These are phyloP conservation scores for Sclerotiophoma versabilis DNA, from an alignment of 2,329 filamentous ascomycete species.

Conservation along the genomic window DNA sequence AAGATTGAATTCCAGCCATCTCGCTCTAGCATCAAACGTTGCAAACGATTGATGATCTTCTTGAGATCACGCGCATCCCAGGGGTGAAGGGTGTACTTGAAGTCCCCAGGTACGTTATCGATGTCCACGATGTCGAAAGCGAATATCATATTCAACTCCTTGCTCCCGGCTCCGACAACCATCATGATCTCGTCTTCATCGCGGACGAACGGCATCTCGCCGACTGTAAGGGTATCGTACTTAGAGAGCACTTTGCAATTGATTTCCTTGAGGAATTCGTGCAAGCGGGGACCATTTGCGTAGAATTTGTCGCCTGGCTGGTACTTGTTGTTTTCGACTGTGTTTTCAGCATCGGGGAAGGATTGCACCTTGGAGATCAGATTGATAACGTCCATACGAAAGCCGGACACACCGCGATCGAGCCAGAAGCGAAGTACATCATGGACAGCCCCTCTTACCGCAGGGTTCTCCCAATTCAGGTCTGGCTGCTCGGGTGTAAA, in stretches of 20 bases:
- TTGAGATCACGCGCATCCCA: slow-evolving; percentile 47
- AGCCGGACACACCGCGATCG: slow-evolving; percentile 66
- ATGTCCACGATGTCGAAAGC: slow-evolving; percentile 55
- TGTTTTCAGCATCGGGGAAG: slow-evolving; percentile 38
- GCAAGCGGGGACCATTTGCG: slow-evolving; percentile 72
- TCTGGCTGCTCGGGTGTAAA: slow-evolving; percentile 81
- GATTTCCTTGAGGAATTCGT: slow-evolving; percentile 74
- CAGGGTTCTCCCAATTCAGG: slow-evolving; percentile 79
- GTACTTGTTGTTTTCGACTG: slow-evolving; percentile 43
- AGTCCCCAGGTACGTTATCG: slow-evolving; percentile 47
- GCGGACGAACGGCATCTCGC: slow-evolving; percentile 66
- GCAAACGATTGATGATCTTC: slow-evolving; percentile 42
- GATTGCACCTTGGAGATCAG: slow-evolving; percentile 46
- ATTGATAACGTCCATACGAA: slow-evolving; percentile 53
- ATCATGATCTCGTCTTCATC: slow-evolving; percentile 58
- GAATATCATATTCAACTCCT: slow-evolving; percentile 74
- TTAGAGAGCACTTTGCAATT: slow-evolving; percentile 62
- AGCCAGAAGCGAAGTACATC: slow-evolving; percentile 81
- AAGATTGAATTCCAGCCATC: slow-evolving; percentile 59
- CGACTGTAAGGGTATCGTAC: slow-evolving; percentile 71
- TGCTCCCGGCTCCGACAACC: slow-evolving; percentile 52
- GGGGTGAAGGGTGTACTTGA: slow-evolving; percentile 43
- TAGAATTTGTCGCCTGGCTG: slow-evolving; percentile 61
- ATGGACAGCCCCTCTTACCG: slow-evolving; percentile 72
- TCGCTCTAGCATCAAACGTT: slow-evolving; percentile 48